These are phyloP conservation scores for Yamadazyma tumulicola DNA, from an alignment of 805 yeast species.

Conservation along the genomic window DNA sequence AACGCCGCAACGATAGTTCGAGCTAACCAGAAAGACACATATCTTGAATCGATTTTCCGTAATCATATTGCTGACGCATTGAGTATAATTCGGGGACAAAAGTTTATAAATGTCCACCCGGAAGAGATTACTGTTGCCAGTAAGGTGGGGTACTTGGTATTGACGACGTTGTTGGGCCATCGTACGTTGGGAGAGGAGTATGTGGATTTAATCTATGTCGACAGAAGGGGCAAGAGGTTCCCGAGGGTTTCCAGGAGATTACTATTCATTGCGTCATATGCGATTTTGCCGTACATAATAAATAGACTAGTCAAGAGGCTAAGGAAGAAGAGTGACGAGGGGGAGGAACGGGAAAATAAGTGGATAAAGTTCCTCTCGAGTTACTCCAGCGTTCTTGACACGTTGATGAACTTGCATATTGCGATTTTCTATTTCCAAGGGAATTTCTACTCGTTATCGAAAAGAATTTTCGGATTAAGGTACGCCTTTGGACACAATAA, in stretches of 20 bases:
- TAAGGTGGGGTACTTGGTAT: slow-evolving; percentile 58
- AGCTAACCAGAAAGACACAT: slow-evolving; percentile 86
- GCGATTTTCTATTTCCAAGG: slow-evolving; percentile 84
- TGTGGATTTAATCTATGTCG: slow-evolving; percentile 72
- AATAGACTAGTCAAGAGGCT: slow-evolving; percentile 25
- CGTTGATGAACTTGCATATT: slow-evolving; percentile 63
- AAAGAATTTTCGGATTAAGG: slow-evolving; percentile 74
- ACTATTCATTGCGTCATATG: slow-evolving; percentile 58
- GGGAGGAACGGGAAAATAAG: slow-evolving; percentile 12
- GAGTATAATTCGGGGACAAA: slow-evolving; percentile 54
- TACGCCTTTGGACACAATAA: slow-evolving; percentile 71
- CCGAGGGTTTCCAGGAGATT: slow-evolving; percentile 46
- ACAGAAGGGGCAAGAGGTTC: slow-evolving; percentile 46
- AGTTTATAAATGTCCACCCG: slow-evolving; percentile 62
- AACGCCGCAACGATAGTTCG: slow-evolving; percentile 89
- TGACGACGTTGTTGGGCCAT: slow-evolving; percentile 74
- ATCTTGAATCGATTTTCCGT: slow-evolving; percentile 55
- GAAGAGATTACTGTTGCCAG: slow-evolving; percentile 58
- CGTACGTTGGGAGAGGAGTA: slow-evolving; percentile 94
- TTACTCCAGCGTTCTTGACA: slow-evolving; percentile 47
- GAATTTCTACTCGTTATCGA: slow-evolving; percentile 71
- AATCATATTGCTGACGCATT: slow-evolving; percentile 55
- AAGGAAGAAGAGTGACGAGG: slow-evolving; percentile 16
- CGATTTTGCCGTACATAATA: slow-evolving; percentile 58
- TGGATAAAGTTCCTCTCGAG: slow-evolving; percentile 24